Percentiles rank a stretch among this genome's conserved stretches.
Conservation (phyloP, 805 yeast species). For the Pichia cephalocereana region DNA sequence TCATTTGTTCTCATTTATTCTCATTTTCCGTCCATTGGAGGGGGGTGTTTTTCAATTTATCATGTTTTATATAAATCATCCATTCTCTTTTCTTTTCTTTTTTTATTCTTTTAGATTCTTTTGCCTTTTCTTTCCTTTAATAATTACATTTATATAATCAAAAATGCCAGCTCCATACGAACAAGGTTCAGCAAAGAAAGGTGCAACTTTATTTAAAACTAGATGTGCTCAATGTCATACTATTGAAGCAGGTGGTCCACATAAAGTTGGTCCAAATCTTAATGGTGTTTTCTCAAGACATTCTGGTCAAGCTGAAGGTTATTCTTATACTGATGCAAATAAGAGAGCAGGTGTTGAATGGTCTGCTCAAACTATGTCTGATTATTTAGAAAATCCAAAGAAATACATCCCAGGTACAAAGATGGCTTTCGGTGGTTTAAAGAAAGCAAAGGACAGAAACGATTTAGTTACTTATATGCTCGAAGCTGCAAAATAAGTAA, state of each 20-base stretch:
- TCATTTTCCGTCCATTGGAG: background rate
- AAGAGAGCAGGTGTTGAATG: constrained; percentile 88
- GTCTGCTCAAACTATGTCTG: constrained; percentile 82
- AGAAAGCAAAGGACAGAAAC: constrained; percentile 98
- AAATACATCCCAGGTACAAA: constrained; percentile 99
- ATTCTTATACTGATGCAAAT: constrained; percentile 97
- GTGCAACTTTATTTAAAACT: constrained; percentile 97
- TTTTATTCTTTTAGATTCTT: background rate
- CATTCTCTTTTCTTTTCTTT: background rate
- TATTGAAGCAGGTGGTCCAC: constrained; percentile 88
- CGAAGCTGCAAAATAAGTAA: constrained; percentile 38
- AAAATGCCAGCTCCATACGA: constrained; percentile 35
- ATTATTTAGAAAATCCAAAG: constrained; percentile 99
- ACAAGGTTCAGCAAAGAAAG: constrained; percentile 72
- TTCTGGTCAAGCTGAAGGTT: constrained; percentile 89
- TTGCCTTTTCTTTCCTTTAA: background rate
- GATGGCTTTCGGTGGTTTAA: constrained; percentile 99
- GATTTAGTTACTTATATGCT: constrained; percentile 84
- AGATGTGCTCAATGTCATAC: constrained; percentile 99
- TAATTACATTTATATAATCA: constrained; percentile 1
- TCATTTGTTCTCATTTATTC: background rate
- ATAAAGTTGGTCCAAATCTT: constrained; percentile 99
- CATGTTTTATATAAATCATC: no score
- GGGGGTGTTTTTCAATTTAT: no score
- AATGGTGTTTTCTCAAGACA: constrained; percentile 90